Percentiles rank a stretch among this genome's conserved stretches.
These are phyloP conservation scores for Thalassia testudinum DNA, from an alignment of 116 monocot species.

Conservation along the genomic window DNA sequence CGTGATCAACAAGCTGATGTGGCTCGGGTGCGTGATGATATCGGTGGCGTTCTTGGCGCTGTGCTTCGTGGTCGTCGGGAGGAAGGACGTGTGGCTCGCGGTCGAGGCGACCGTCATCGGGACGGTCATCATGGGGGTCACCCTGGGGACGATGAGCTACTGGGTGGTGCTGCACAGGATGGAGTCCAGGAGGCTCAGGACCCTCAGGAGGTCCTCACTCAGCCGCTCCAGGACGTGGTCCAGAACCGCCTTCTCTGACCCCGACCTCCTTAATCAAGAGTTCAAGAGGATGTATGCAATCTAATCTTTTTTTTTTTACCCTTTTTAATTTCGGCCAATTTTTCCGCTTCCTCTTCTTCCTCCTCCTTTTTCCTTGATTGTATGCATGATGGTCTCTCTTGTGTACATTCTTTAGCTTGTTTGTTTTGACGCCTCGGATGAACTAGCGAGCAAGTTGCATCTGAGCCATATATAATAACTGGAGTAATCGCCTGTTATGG, in stretches of 20 bases:
- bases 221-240: conserved; percentile 16
- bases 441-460: no score
- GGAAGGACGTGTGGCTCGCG: conserved; percentile 39
- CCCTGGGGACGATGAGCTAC: conserved; percentile 62
- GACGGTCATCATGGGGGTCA: conserved; percentile 37
- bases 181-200: conserved; percentile 43
- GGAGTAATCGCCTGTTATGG: no score
- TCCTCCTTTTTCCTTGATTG: no score
- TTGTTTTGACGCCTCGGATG: no score
- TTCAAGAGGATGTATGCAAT: conserved; percentile 22
- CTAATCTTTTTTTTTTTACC: no score
- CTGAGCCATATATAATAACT: no score
- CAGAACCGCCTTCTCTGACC: conserved; percentile 6
- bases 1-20: conserved; percentile 87
- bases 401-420: no score
- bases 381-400: no score
- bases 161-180: conserved; percentile 38
- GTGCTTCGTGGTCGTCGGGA: conserved; percentile 57
- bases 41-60: conserved; percentile 61
- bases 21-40: conserved; percentile 76
- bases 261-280: conserved; percentile 16
- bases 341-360: no score
- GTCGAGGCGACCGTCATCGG: conserved; percentile 53
- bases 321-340: no score
- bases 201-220: conserved; percentile 4